Evolutionary conservation across 208 protist species (phyloP).

Genomic region (Wallacemonas sp.): DNA sequence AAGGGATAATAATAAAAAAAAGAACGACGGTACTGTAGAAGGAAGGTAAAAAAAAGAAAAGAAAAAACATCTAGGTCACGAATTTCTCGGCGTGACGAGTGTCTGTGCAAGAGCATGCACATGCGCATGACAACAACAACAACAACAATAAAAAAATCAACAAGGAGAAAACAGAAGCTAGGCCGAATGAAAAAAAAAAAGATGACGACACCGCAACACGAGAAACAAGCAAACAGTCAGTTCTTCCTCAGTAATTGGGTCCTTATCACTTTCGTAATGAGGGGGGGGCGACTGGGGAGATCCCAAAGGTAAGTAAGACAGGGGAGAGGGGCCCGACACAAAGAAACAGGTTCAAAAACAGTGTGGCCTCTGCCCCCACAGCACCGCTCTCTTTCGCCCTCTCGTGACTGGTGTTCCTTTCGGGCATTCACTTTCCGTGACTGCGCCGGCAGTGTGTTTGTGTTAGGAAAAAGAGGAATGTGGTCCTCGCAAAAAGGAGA

Average conservation of each 20-base stretch:
- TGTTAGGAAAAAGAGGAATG: background rate
- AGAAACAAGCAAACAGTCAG: background rate
- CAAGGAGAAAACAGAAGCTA: background rate
- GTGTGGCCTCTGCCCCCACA: too few relatives aligned
- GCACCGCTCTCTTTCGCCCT: too few relatives aligned
- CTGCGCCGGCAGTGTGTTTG: background rate
- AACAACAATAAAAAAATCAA: background rate
- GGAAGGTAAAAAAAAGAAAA: conserved; percentile 19
- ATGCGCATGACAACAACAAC: conserved; percentile 9
- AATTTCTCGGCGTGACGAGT: background rate
- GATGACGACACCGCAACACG: background rate
- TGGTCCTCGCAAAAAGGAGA: conserved; percentile 6
- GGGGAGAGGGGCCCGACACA: too few relatives aligned
- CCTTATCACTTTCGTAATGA: too few relatives aligned
- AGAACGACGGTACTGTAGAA: background rate
- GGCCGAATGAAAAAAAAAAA: background rate
- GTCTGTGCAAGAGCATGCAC: conserved; percentile 15
- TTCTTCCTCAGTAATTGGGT: too few relatives aligned
- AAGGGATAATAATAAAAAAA: conserved; percentile 10
- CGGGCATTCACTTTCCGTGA: too few relatives aligned
- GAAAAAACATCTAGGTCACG: conserved; percentile 5
- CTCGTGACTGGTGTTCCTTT: too few relatives aligned
- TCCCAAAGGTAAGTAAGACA: too few relatives aligned
- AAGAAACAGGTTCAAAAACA: too few relatives aligned
- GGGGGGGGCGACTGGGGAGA: too few relatives aligned